Evolutionary conservation across 2,329 filamentous ascomycete species (phyloP), one percentile per base, ranked within the genome.

Genomic region (Cercospora janseana): DNA sequence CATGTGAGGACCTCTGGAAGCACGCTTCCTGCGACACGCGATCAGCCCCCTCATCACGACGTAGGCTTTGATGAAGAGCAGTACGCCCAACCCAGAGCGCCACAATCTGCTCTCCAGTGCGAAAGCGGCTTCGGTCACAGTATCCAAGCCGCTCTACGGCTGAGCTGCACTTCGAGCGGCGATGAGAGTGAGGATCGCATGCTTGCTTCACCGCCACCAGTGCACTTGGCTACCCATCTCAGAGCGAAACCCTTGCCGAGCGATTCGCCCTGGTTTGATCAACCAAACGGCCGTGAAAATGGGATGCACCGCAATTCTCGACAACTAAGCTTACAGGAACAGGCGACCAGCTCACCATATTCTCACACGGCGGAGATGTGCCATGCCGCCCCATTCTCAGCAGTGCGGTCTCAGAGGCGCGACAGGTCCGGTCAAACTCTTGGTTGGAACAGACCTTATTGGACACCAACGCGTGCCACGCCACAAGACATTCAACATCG

Each of bases 101-200:
- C n/a, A n/a, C n/a, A n/a, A n/a, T n/a, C n/a, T n/a, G n/a, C n/a
- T n/a, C n/a, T n/a, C n/a, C n/a, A 35, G 31, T 9, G 20, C 10
- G 31, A 31, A 7, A 31, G 27, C 16, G 15, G 41, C 27, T 29
- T 44, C 6, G 41, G 27, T 7, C 21, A n/a, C 8, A 16, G 20
- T n/a, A 20, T 44, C 27, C 23, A 44, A 28, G 18, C 41, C 23
- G 41, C 41, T n/a, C 20, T 44, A 28, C 27, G 41, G 32, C 41
- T 31, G 10, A 44, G 41, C 41, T n/a, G n/a, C n/a, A n/a, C n/a
- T n/a, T n/a, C n/a, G n/a, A n/a, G n/a, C n/a, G 32, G 41, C 27
- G 12, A 44, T 29, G 41, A 21, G 4, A 44, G 41, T 15, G 27
- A 29, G 4, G 16, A 18, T 15, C 31, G 41, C 27, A 10, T 18